Evolutionary conservation across 1,284 basidiomycete genomes (phyloP), one percentile per base, ranked within the genome.

Genomic region (Coniferiporia weirii): DNA sequence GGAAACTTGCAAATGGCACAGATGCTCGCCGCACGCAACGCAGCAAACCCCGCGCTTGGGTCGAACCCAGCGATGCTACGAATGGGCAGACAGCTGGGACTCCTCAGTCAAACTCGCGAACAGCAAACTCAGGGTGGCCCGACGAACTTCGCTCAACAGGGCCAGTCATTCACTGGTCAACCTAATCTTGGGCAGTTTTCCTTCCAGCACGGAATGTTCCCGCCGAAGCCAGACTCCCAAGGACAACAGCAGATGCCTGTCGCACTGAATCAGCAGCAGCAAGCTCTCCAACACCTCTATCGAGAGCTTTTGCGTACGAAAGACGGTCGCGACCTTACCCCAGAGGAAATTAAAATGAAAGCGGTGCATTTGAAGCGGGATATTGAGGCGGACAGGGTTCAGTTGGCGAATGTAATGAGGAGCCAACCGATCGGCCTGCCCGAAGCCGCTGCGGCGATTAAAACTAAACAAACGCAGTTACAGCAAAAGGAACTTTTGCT

Each of bases 51-150:
- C 4, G 59, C 59, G 7, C 51, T 60, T 40, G 38, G 38, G 12
- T 40, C 38, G 38, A 40, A 40, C 8, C 35, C 40, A 15, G 35
- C 51, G 27, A 43, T 52, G 32, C 20, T 57, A 19, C 56, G 44
- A 17, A 49, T 60, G 38, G 52, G 51, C 45, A 44, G 60, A 2
- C 60, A 61, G 34, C 32, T 61, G 13, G 53, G 38, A 15, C 48
- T 57, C 20, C 36, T 61, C 19, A 52, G 52, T 50, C 43, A 27
- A 15, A 56, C 60, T n/a, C 56, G 45, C 36, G 54, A 58, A n/a
- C 60, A 61, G 27, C 56, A 54, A 40, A 56, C 56, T n/a, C 60
- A 61, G 52, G 58, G 58, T 27, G 60, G 56, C 15, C 56, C 57
- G 36, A 32, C 51, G 22, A 55, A 49, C n/a, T 61, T 61, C 19